phyloP scores from a whole-genome alignment of 768 basidiomycete genomes.

The Agaricus subrufescens region DNA sequence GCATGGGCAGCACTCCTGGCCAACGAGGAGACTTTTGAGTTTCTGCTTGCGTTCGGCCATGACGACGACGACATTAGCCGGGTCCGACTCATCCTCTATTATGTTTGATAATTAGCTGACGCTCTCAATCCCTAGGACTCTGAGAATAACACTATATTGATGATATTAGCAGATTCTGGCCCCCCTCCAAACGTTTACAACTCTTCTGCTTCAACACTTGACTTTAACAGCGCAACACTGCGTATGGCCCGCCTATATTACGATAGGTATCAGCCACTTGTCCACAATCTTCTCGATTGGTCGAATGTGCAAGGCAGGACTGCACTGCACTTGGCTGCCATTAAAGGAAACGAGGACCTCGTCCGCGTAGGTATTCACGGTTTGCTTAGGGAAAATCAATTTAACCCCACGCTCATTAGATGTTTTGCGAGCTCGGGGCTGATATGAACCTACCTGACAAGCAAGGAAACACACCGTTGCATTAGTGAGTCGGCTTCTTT shows the following conservation, averaged over 20 bases:
- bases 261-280: slow-evolving; percentile 78
- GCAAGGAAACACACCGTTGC: slow-evolving; percentile 87
- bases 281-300: slow-evolving; percentile 62
- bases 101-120: slow-evolving; percentile 1
- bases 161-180: slow-evolving; percentile 83
- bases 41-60: slow-evolving; percentile 78
- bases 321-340: slow-evolving; percentile 80
- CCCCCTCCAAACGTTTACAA: slow-evolving; percentile 47
- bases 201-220: slow-evolving; percentile 44
- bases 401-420: slow-evolving; percentile 37
- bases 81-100: slow-evolving; percentile 41
- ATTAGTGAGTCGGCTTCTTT: slow-evolving; percentile 62
- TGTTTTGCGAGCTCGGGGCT: slow-evolving; percentile 87
- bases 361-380: slow-evolving; percentile 57
- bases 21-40: slow-evolving; percentile 92
- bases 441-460: slow-evolving; percentile 89
- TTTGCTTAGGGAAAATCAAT: not conserved
- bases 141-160: slow-evolving; percentile 90
- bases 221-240: slow-evolving; percentile 66
- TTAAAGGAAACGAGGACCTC: slow-evolving; percentile 87
- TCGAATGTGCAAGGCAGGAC: slow-evolving; percentile 88
- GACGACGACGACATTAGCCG: slow-evolving; percentile 91
- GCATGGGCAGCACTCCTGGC: slow-evolving; percentile 90
- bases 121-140: slow-evolving; percentile 55
- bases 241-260: slow-evolving; percentile 87